Evolutionary conservation across 257 asterid genomes (phyloP).

Genomic region (Lantana camara): DNA sequence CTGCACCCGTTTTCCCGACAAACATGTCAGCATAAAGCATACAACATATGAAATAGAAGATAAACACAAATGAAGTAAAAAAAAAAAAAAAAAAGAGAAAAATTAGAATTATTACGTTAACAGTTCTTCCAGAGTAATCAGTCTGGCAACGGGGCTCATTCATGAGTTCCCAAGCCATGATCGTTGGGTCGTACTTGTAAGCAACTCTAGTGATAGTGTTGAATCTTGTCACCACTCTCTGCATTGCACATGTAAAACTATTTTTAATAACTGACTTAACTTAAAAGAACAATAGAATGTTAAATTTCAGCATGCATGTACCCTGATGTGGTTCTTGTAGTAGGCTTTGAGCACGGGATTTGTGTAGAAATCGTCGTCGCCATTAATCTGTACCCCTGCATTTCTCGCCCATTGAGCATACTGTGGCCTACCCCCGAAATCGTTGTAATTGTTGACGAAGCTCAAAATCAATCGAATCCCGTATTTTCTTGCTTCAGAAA

Average conservation of each 20-base stretch:
- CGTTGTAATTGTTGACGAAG: slow-evolving; percentile 64
- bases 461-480: slow-evolving; percentile 63
- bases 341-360: slow-evolving; percentile 52
- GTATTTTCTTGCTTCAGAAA: slow-evolving; percentile 61
- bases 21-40: background rate
- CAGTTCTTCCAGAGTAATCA: slow-evolving; percentile 70
- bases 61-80: too few species aligned
- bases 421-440: slow-evolving; percentile 63
- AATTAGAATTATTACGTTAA: too few species aligned
- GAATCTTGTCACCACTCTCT: slow-evolving; percentile 68
- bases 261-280: background rate
- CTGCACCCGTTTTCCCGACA: slow-evolving; percentile 18
- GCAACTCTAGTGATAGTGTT: slow-evolving; percentile 52
- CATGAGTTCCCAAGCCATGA: slow-evolving; percentile 96
- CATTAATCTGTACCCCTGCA: slow-evolving; percentile 44
- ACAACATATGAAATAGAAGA: too few species aligned
- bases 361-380: slow-evolving; percentile 79
- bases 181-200: slow-evolving; percentile 67
- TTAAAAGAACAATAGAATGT: too few species aligned
- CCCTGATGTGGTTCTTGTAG: slow-evolving; percentile 71
- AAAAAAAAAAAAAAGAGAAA: too few species aligned
- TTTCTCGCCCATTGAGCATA: slow-evolving; percentile 63
- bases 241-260: slow-evolving; percentile 13
- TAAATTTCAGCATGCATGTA: slow-evolving; percentile 6
- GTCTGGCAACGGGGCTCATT: slow-evolving; percentile 84